Percentiles rank a stretch among this genome's conserved stretches.
Evolutionary conservation across 768 basidiomycete genomes (phyloP).

Genomic region (Trametes gibbosa): DNA sequence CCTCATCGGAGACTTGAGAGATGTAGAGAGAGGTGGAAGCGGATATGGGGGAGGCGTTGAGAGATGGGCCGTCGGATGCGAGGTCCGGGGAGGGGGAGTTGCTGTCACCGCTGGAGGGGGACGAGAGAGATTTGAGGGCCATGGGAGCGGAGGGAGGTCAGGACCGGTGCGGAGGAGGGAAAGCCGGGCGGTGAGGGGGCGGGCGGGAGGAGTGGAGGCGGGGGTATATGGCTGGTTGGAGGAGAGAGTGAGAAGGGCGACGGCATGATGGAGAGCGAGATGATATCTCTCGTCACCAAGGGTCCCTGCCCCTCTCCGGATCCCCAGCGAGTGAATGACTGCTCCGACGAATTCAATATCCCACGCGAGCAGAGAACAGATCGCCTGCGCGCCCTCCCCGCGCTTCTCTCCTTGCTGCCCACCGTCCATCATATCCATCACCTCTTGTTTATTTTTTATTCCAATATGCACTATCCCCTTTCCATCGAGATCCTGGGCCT

Average conservation of each 20-base stretch:
- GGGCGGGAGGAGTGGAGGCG: constrained; percentile 17
- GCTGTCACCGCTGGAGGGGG: constrained; percentile 21
- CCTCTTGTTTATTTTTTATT: constrained; percentile 8
- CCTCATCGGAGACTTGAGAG: constrained; percentile 19
- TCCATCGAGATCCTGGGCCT: constrained; percentile 8
- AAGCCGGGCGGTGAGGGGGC: constrained; percentile 19
- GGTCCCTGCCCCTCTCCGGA: constrained; percentile 13
- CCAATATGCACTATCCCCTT: background rate
- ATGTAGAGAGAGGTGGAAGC: constrained; percentile 17
- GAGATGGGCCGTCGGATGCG: constrained; percentile 18
- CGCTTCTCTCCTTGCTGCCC: background rate
- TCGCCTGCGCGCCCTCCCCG: constrained; percentile 3
- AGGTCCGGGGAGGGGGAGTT: constrained; percentile 23
- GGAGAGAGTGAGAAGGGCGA: constrained; percentile 23
- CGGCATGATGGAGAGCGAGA: constrained; percentile 26
- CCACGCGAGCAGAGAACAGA: constrained; percentile 21
- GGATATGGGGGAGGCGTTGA: constrained; percentile 22
- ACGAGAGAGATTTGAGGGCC: constrained; percentile 17
- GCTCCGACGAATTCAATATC: constrained; percentile 18
- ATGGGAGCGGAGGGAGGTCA: constrained; percentile 2
- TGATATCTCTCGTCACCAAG: constrained; percentile 28
- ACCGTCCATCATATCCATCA: constrained; percentile 9
- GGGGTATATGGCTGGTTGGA: constrained; percentile 19
- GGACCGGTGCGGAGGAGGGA: constrained; percentile 2
- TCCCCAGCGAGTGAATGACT: constrained; percentile 4